A percentile compares a stretch with the other conserved stretches of the same genome.
Evolutionary conservation across 2,329 filamentous ascomycete genomes (phyloP).

Genomic region (Colletotrichum spinosum): DNA sequence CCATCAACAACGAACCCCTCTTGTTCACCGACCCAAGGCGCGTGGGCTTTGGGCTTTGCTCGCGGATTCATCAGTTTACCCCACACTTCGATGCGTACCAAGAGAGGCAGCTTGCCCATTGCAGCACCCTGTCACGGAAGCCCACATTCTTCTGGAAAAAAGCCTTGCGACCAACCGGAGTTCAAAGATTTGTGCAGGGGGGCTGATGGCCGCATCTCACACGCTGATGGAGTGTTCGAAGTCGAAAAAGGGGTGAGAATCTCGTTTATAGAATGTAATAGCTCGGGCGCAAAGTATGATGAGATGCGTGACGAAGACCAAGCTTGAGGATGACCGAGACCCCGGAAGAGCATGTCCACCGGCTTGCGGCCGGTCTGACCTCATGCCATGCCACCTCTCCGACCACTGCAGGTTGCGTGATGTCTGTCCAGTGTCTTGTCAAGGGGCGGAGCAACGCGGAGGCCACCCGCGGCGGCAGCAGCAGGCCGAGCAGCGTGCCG

Average conservation of each 20-base stretch:
- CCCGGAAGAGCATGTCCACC: not conserved
- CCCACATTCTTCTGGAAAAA: slow-evolving; percentile 33
- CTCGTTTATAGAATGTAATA: slow-evolving; percentile 4
- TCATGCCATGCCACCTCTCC: slow-evolving; percentile 4
- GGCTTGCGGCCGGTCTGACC: not conserved
- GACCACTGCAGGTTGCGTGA: slow-evolving; percentile 29
- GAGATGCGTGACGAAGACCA: slow-evolving; percentile 30
- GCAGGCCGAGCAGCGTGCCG: slow-evolving; percentile 9
- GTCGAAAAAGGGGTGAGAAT: slow-evolving; percentile 30
- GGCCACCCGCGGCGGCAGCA: slow-evolving; percentile 18
- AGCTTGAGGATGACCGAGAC: slow-evolving; percentile 7
- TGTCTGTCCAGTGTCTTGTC: slow-evolving; percentile 16
- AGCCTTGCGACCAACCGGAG: slow-evolving; percentile 24
- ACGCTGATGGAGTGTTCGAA: slow-evolving; percentile 12
- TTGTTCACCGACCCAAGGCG: slow-evolving; percentile 24
- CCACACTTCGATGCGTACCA: slow-evolving; percentile 17
- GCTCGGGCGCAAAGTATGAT: slow-evolving; percentile 13
- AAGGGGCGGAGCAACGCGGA: slow-evolving; percentile 5
- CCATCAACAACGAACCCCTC: slow-evolving; percentile 17
- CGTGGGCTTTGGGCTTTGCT: slow-evolving; percentile 15
- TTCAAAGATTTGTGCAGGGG: slow-evolving; percentile 7
- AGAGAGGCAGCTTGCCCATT: too few relatives aligned
- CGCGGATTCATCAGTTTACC: slow-evolving; percentile 23
- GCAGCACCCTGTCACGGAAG: slow-evolving; percentile 8
- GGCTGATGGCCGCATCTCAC: slow-evolving; percentile 5